Evolutionary conservation across 2,329 filamentous ascomycete species (phyloP), one percentile per base, ranked within the genome.

Genomic region (Diaporthe caulivora): DNA sequence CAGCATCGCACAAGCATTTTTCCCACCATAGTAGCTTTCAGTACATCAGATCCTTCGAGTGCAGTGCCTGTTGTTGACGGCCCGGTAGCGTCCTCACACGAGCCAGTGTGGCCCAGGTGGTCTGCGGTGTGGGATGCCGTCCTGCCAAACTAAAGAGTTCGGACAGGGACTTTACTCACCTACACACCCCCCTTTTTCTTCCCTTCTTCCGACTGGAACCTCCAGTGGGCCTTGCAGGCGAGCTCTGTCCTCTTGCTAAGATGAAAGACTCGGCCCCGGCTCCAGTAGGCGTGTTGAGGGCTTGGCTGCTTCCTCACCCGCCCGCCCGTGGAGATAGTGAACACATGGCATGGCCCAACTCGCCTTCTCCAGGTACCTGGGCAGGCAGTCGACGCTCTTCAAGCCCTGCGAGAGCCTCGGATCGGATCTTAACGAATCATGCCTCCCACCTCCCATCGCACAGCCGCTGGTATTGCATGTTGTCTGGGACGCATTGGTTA

Each of bases 401-500:
- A 13, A 21, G 24, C 42, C 40, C 26, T 13, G 40, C 17, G 2
- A 49, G 21, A 57, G 40, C 51, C 24, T n/a, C 57, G 44, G 5
- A 9, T 44, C 7, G 26, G 37, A 49, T 47, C 58, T 47, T 21
- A 47, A 31, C 40, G 18, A 64, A 31, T 9, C 24, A 17, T 11
- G 11, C 53, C 9, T 21, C 49, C 53, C 37, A 44, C 17, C 34
- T 54, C 26, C 24, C 65, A n/a, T 55, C 26, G n/a, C 68, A 51
- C 54, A 60, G 24, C 54, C 42, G 40, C 29, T 58, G 67, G 37
- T 54, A 49, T 24, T 58, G 40, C 67, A 60, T 70, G 42, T 65
- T 10, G 60, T 34, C 10, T 24, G 42, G 26, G 42, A n/a, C 42
- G 29, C 53, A 57, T 26, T 21, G 29, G 42, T 29, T 37, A 24